Base-by-base conservation (phyloP, 192 early-diverging fungal genomes). In the Backusella mclennaniae region DNA sequence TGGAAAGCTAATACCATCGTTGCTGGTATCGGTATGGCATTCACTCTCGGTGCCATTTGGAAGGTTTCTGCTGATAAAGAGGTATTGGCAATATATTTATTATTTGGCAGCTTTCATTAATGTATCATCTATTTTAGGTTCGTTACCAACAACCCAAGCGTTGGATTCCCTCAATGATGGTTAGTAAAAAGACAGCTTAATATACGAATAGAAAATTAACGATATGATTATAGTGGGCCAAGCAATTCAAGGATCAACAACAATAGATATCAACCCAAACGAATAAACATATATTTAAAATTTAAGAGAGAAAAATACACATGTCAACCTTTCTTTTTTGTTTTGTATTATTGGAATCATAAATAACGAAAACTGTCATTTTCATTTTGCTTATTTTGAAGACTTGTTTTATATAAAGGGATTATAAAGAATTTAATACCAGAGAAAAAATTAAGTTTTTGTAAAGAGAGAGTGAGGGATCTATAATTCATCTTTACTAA, bases 121-220 rank as follows among this genome's bases (percentile, higher is more conserved):
- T 15, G 5, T 19, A 1, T 21, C 8, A 1, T 46, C 0, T 26
- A 26, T 23, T 66, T 66, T 71, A 84, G 84, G 71, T 70, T 38
- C 78, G 84, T 35, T 82, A 86, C 71, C 81, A 76, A 66, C 69
- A 82, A 79, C 85, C 85, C 36, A 84, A 67, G 44, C 76, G 81
- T 35, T 86, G 85, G 85, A 86, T 86, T 76, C 85, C 85, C 36
- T 86, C 85, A 33, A 86, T 86, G 85, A 80, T 86, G 81, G 84
- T 83, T 73, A 73, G 63, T 44, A 66, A 66, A 29, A 29, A 33
- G 33, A 33, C 33, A 3, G 33, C 33, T 33, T 33, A 3, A 33
- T 33, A 33, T 33, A 33, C 33, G 33, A 33, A 33, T 33, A 33
- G 33, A 33, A 31, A 33, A 15, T 3, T 66, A 49, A 49, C 26